A percentile compares a stretch with the other conserved stretches of the same genome.
Evolutionary conservation across 106 monocot species (phyloP).

Genomic region (Dendrobium nobile): DNA sequence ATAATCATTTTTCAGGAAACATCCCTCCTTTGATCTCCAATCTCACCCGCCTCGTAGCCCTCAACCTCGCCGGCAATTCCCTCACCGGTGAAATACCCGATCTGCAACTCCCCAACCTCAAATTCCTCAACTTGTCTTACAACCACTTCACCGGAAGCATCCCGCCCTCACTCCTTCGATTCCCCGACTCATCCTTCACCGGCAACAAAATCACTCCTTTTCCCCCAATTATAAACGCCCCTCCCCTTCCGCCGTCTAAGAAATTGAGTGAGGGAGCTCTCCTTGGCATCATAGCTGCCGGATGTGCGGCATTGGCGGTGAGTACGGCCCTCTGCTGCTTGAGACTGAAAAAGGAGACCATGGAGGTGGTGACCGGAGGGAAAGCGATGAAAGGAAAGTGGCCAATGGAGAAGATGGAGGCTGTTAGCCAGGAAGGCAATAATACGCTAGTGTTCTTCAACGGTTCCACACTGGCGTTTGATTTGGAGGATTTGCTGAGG

Average conservation of each 20-base stretch:
- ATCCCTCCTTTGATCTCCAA: background rate
- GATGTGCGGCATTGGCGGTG: conserved; percentile 23
- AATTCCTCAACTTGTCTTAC: conserved; percentile 50
- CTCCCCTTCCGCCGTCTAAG: conserved; percentile 5
- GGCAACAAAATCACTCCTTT: conserved; percentile 44
- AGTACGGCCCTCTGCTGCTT: conserved; percentile 25
- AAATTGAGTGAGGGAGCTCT: conserved; percentile 36
- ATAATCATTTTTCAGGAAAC: background rate
- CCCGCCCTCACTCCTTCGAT: conserved; percentile 37
- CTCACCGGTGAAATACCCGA: conserved; percentile 20
- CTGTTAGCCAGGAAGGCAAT: conserved; percentile 37
- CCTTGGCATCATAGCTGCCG: conserved; percentile 48
- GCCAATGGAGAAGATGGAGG: conserved; percentile 46
- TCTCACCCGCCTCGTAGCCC: background rate
- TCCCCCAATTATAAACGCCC: conserved; percentile 9
- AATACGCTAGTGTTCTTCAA: conserved; percentile 19
- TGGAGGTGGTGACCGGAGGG: conserved; percentile 18
- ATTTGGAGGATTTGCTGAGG: conserved; percentile 51
- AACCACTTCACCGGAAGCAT: conserved; percentile 52
- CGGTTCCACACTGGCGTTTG: conserved; percentile 12
- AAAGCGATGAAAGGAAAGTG: conserved; percentile 13
- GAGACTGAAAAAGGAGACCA: conserved; percentile 2
- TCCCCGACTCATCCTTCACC: conserved; percentile 49
- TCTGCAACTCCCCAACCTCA: conserved; percentile 47
- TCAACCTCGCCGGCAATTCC: conserved; percentile 1